Evolutionary conservation across 306 rosid species (phyloP), one percentile per base, ranked within the genome.

Genomic region (Pyrus pyrifolia): DNA sequence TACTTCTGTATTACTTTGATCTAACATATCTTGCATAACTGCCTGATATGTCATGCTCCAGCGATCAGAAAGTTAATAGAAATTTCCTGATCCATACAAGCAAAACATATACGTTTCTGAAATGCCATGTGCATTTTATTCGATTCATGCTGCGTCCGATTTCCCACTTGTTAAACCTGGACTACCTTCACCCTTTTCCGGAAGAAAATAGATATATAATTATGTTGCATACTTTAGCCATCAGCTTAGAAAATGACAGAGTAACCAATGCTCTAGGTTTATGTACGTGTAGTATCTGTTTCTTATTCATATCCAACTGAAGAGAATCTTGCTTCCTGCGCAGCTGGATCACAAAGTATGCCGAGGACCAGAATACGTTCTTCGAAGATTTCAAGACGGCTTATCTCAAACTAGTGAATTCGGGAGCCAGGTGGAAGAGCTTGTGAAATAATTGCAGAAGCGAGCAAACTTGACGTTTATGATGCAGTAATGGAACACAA

Each of bases 311-410:
- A 38, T 61, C 44, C 66, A 55, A 73, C 79, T 79, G 21, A 77
- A 68, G 62, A 57, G 66, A 70, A 51, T 55, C 76, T 52, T 60
- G 45, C 80, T 84, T 80, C 25, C 53, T 79, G 79, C 61, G 35
- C 90, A 95, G 98, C 67, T 95, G 97, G 98, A 92, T 92, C 79
- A 82, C 79, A 75, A 83, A 84, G 75, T 96, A 96, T 15, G 97
- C 98, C 21, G 85, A 85, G 52, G 74, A 85, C 79, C 91, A 92
- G 91, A 83, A 77, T 52, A 69, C 52, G 67, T 96, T 96, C 96
- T 92, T 91, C 65, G 88, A 87, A 85, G 97, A 92, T 86, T 96
- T 96, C 80, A 81, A 84, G 79, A 87, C 83, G 73, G 98, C 96
- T 40, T 91, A 92, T 71, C 76, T 79, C 82, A 96, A 96, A 86